Conservation (phyloP, 306 rosid species). For the Mucuna pruriens region DNA sequence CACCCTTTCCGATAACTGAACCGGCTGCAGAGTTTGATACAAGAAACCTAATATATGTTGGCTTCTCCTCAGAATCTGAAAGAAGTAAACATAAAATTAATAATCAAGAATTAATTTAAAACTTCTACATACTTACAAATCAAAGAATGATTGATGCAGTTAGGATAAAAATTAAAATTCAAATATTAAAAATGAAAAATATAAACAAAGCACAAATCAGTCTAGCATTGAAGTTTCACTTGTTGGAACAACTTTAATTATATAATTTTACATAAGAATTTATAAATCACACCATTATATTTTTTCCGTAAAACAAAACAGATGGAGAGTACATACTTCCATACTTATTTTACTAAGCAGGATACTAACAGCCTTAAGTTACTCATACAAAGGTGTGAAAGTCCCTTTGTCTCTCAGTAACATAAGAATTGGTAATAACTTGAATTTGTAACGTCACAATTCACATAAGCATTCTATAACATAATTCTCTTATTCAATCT, state of each 20-base stretch:
- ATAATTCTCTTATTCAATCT: background rate
- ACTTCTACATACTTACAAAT: slow-evolving; percentile 9
- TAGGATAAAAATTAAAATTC: background rate
- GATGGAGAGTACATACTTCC: slow-evolving; percentile 7
- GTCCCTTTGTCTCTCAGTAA: background rate
- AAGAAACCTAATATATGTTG: slow-evolving; percentile 88
- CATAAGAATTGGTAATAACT: background rate
- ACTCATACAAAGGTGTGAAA: background rate
- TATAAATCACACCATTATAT: background rate
- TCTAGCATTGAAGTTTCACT: background rate
- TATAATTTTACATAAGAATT: background rate
- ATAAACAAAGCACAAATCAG: background rate
- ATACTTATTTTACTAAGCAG: background rate
- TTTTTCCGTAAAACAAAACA: background rate
- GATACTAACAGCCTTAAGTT: background rate
- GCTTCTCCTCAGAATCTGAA: slow-evolving; percentile 82
- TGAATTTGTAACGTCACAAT: background rate
- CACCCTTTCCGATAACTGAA: slow-evolving; percentile 99
- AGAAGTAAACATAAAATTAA: slow-evolving; percentile 37
- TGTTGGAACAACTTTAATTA: slow-evolving; percentile 2
- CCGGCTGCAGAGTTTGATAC: slow-evolving; percentile 99
- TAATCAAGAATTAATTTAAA: slow-evolving; percentile 30
- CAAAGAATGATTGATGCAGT: slow-evolving; percentile 10
- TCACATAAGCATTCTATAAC: slow-evolving; percentile 11
- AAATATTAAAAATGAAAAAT: background rate